A percentile compares a stretch with the other conserved stretches of the same genome.
These are phyloP conservation scores for Pseudocercospora macadamiae DNA, from an alignment of 2,329 filamentous ascomycete genomes.

Conservation along the genomic window DNA sequence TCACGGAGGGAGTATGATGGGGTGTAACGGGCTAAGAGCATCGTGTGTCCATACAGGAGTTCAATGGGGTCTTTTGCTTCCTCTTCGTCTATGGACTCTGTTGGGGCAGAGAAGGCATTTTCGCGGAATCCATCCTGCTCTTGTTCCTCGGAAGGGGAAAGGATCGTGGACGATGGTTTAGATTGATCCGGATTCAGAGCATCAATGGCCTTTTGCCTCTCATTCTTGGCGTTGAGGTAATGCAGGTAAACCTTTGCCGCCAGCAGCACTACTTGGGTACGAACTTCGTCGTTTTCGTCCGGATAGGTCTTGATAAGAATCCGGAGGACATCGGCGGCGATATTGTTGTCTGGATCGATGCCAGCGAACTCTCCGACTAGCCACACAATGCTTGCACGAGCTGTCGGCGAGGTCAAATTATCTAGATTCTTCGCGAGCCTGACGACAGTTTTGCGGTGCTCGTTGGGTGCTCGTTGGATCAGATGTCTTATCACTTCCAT, in stretches of 20 bases:
- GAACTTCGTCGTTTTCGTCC: slow-evolving; percentile 81
- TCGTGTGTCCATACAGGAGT: slow-evolving; percentile 79
- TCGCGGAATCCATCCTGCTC: slow-evolving; percentile 29
- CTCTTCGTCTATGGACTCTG: slow-evolving; percentile 30
- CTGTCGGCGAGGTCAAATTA: slow-evolving; percentile 81
- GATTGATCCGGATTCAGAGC: slow-evolving; percentile 24
- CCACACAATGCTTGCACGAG: slow-evolving; percentile 95
- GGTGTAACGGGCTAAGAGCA: slow-evolving; percentile 87
- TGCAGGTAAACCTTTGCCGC: slow-evolving; percentile 97
- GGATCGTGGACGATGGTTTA: slow-evolving; percentile 20
- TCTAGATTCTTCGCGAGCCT: slow-evolving; percentile 89
- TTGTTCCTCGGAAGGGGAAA: slow-evolving; percentile 33
- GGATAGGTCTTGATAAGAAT: slow-evolving; percentile 85
- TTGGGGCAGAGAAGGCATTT: slow-evolving; percentile 25
- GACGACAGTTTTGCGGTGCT: slow-evolving; percentile 83
- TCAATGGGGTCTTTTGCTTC: slow-evolving; percentile 67
- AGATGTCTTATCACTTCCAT: slow-evolving; percentile 93
- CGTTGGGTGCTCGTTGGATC: slow-evolving; percentile 84
- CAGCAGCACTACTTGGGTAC: slow-evolving; percentile 86
- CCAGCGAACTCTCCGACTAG: slow-evolving; percentile 93
- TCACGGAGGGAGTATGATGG: slow-evolving; percentile 94
- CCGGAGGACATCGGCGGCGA: slow-evolving; percentile 87
- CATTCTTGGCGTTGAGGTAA: slow-evolving; percentile 68
- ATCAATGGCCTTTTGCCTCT: slow-evolving; percentile 39
- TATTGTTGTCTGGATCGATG: slow-evolving; percentile 74